phyloP scores from a whole-genome alignment of 306 rosid genomes.

The Vigna nakashimae region DNA sequence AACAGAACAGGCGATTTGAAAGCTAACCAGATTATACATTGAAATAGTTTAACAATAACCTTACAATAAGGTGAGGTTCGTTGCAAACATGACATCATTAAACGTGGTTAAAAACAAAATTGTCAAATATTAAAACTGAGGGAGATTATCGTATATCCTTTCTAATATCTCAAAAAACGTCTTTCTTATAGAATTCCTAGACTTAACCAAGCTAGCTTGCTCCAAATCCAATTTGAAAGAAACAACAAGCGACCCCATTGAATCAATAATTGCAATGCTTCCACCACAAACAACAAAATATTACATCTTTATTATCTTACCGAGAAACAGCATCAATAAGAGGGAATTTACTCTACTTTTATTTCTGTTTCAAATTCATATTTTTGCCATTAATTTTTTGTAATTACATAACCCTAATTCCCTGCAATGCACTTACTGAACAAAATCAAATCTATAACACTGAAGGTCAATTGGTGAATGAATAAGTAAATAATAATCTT shows the following conservation, averaged over 20 bases:
- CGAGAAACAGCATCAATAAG: no score
- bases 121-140: not conserved
- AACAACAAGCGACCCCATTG: not conserved
- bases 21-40: slow-evolving; percentile 19
- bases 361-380: not conserved
- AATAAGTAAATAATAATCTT: not conserved
- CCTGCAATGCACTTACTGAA: not conserved
- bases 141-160: not conserved
- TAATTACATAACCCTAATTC: not conserved
- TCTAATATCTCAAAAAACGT: slow-evolving; percentile 8
- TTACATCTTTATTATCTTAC: not conserved
- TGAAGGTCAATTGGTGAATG: not conserved
- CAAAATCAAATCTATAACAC: slow-evolving; percentile 3
- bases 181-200: not conserved
- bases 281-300: not conserved
- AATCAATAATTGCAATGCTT: not conserved
- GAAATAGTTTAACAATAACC: not conserved
- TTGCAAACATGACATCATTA: not conserved
- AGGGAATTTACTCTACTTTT: no score
- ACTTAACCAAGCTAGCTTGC: not conserved
- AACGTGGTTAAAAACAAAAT: not conserved
- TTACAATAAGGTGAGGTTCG: not conserved
- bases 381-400: not conserved
- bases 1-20: slow-evolving; percentile 3
- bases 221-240: slow-evolving; percentile 10